phyloP scores from a whole-genome alignment of 495 filamentous ascomycete genomes.

The Astrothelium macrocarpum region DNA sequence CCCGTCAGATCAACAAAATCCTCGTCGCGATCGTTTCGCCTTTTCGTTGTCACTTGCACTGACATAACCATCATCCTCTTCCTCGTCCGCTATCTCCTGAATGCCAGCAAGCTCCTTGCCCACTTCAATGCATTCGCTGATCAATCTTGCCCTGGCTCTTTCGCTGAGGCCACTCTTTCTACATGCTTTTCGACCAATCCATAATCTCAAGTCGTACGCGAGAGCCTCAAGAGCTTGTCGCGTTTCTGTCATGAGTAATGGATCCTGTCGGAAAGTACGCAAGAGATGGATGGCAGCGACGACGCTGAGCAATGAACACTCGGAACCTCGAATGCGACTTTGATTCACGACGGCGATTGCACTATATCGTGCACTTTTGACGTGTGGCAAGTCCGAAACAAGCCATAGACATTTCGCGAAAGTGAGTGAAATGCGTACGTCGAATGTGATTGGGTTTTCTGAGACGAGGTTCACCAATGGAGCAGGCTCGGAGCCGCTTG shows the following conservation, averaged over 20 bases:
- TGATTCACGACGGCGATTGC: conserved; percentile 24
- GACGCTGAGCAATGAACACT: conserved; percentile 68
- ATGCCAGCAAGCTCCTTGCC: conserved; percentile 12
- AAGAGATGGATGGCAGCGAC: conserved; percentile 66
- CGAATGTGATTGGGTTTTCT: conserved; percentile 39
- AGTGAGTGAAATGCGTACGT: conserved; percentile 61
- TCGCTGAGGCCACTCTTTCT: conserved; percentile 18
- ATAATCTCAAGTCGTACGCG: conserved; percentile 26
- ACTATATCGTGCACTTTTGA: conserved; percentile 2
- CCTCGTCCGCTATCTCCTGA: conserved; percentile 3
- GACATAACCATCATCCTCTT: conserved; percentile 24
- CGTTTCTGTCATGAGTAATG: neutral
- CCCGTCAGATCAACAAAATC: neutral
- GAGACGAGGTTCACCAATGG: conserved; percentile 25
- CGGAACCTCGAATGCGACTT: conserved; percentile 15
- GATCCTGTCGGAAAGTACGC: conserved; percentile 41
- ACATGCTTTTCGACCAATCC: conserved; percentile 29
- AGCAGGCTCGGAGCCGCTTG: neutral
- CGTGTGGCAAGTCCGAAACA: conserved; percentile 37
- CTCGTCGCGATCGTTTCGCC: neutral
- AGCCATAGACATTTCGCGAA: conserved; percentile 75
- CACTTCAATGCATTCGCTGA: conserved; percentile 9
- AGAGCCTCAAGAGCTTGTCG: conserved; percentile 26
- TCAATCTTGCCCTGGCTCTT: neutral
- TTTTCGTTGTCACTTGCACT: conserved; percentile 17